A percentile compares a stretch with the other conserved stretches of the same genome.
Conservation (phyloP, 2,329 filamentous ascomycete genomes). For the Rutstroemia sp. region DNA sequence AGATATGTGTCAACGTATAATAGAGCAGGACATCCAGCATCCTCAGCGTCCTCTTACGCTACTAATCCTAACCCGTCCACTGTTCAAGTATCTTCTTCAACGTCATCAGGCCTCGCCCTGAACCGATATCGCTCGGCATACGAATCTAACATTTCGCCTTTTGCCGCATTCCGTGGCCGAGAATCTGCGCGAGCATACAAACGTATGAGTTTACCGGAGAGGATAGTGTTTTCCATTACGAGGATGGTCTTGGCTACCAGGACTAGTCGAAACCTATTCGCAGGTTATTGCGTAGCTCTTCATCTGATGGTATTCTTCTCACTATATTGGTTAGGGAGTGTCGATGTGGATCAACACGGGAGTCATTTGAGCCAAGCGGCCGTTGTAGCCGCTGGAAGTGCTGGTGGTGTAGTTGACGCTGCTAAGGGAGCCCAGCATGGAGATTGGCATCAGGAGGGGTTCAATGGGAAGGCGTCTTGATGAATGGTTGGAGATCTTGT, state of each 20-base stretch:
- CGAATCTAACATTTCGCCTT: constrained; percentile 91
- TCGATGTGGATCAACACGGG: constrained; percentile 49
- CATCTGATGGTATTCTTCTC: constrained; percentile 83
- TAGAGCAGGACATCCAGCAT: constrained; percentile 53
- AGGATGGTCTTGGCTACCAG: constrained; percentile 85
- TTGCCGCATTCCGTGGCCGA: constrained; percentile 89
- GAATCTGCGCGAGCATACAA: constrained; percentile 88
- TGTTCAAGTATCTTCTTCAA: constrained; percentile 52
- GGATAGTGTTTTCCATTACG: constrained; percentile 84
- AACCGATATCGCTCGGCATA: constrained; percentile 89
- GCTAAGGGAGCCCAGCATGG: constrained; percentile 36
- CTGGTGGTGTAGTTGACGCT: constrained; percentile 32
- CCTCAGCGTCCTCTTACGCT: constrained; percentile 58
- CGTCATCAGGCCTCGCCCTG: constrained; percentile 57
- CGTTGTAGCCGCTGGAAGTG: constrained; percentile 36
- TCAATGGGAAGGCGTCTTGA: constrained; percentile 25
- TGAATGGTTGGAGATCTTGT: constrained; percentile 14
- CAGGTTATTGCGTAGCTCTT: constrained; percentile 79
- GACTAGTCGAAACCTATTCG: constrained; percentile 89
- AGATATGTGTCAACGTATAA: constrained; percentile 93
- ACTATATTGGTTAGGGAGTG: constrained; percentile 74
- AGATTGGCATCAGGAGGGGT: constrained; percentile 54
- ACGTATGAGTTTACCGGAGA: constrained; percentile 85
- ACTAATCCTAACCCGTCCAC: constrained; percentile 71
- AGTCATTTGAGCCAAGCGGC: constrained; percentile 32